Evolutionary conservation across 306 rosid species (phyloP).

Genomic region (Quillaja saponaria): DNA sequence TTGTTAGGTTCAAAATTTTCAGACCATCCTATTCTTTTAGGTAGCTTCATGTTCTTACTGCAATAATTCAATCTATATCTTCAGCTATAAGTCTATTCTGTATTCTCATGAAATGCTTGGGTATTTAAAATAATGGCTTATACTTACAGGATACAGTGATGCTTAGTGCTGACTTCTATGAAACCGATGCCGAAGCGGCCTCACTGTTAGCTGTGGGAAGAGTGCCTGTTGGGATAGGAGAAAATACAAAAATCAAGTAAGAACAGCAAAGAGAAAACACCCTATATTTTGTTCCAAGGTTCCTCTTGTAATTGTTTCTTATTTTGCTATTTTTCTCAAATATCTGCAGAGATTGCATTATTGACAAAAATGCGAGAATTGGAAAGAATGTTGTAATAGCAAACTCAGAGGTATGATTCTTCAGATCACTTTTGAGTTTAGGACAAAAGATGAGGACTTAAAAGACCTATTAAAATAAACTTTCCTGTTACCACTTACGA

Average conservation of each 20-base stretch:
- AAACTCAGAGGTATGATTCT: slow-evolving; percentile 66
- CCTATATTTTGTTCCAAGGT: not conserved
- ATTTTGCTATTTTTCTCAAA: slow-evolving; percentile 25
- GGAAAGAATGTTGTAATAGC: slow-evolving; percentile 79
- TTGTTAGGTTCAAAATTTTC: too few species aligned
- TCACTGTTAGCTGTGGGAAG: slow-evolving; percentile 76
- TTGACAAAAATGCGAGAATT: slow-evolving; percentile 89
- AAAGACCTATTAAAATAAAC: not conserved
- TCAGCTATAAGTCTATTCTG: too few species aligned
- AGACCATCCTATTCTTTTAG: too few species aligned
- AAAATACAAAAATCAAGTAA: slow-evolving; percentile 79
- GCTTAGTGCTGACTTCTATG: slow-evolving; percentile 96
- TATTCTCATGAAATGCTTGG: too few species aligned
- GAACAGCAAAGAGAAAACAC: not conserved
- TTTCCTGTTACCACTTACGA: too few species aligned
- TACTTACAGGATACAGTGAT: slow-evolving; percentile 80
- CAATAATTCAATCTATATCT: too few species aligned
- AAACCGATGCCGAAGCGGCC: slow-evolving; percentile 61
- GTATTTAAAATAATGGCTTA: too few species aligned
- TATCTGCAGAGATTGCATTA: slow-evolving; percentile 76
- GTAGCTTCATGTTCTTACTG: too few species aligned
- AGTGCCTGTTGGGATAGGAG: slow-evolving; percentile 92
- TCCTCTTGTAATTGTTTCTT: slow-evolving; percentile 18
- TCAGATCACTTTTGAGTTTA: slow-evolving; percentile 5
- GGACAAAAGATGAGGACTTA: not conserved